Evolutionary conservation across 108 stramenopile genomes (phyloP).

Genomic region (Fistulifera solaris): DNA sequence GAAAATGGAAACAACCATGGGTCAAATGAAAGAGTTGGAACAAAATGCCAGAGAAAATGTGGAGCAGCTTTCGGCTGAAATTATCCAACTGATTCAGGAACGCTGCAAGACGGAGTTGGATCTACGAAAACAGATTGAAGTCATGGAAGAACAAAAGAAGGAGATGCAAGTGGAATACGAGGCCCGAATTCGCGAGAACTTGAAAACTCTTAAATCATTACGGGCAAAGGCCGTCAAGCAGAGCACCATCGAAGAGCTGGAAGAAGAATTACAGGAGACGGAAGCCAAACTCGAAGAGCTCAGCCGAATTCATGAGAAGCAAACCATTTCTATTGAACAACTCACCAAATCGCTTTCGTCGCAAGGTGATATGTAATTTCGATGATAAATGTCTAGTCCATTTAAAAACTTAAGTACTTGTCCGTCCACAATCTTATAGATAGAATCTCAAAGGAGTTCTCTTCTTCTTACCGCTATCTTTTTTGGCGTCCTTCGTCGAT

Average conservation of each 20-base stretch:
- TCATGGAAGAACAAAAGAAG: conserved; percentile 38
- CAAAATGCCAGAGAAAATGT: conserved; percentile 36
- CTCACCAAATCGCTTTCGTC: conserved; percentile 12
- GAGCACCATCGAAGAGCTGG: conserved; percentile 29
- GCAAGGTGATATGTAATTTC: neutral
- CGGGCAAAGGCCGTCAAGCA: conserved; percentile 26
- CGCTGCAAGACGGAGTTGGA: conserved; percentile 54
- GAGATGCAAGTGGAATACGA: conserved; percentile 50
- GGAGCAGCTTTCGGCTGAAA: conserved; percentile 35
- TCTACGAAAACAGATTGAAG: conserved; percentile 42
- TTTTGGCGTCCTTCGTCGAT: neutral
- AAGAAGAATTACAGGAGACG: conserved; percentile 33
- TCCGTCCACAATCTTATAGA: neutral
- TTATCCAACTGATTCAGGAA: conserved; percentile 44
- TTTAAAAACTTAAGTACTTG: too few species aligned
- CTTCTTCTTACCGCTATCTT: conserved; percentile 1
- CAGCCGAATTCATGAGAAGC: conserved; percentile 37
- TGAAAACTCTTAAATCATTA: conserved; percentile 33
- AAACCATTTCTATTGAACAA: conserved; percentile 33
- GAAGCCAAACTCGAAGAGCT: conserved; percentile 32
- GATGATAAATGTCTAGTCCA: neutral
- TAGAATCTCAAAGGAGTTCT: conserved; percentile 1
- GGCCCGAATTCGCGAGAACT: conserved; percentile 38
- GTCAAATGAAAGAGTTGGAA: conserved; percentile 48
- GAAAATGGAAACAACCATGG: conserved; percentile 47